Base-by-base conservation (phyloP, 2,329 filamentous ascomycete species). In the Fonsecaea pugnacius region DNA sequence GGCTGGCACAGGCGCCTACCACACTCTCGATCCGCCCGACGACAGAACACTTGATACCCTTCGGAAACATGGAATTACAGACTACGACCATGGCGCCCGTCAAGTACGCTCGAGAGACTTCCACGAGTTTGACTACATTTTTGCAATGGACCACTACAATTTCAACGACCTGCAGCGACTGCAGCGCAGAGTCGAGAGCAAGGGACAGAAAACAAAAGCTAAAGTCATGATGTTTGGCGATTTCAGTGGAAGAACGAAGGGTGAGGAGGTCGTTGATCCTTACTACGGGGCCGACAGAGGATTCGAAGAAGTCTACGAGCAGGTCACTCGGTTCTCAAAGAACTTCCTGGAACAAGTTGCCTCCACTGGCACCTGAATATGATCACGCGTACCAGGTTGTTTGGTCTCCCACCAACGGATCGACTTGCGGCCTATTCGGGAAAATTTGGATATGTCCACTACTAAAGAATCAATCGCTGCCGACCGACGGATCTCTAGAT, bases 141-240 rank as follows among this genome's bases (percentile, higher is more conserved):
- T 99, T 63, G 93, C 91, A 66, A 99, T 99, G 95, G 95, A 99
- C 75, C 83, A 86, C 55, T 86, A 87, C 52, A 98, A 98, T 75
- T 80, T 96, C 51, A 76, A 87, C 72, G 82, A 86, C 64, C 81
- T 85, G 69, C 85, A 84, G 69, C 63, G 65, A 51, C 46, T 70
- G 46, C 80, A 83, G 9, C 70, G 72, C 8, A 73, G 70, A 72
- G 73, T 59, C 67, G 77, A 72, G 62, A 80, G 67, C 65, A 77
- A 70, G 56, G 77, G 75, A 2, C 73, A 75, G 14, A 74, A 74
- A 21, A 67, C 72, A 4, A 76, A 75, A 43, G 83, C 81, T 0
- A 79, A 80, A 63, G 86, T 96, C 59, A 89, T 91, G 83, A 79
- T 98, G 55, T 98, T 95, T 79, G 95, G 95, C 35, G 90, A 93